Base-by-base conservation (phyloP, 371 early-diverging fungal species). In the Mucor sp. region DNA sequence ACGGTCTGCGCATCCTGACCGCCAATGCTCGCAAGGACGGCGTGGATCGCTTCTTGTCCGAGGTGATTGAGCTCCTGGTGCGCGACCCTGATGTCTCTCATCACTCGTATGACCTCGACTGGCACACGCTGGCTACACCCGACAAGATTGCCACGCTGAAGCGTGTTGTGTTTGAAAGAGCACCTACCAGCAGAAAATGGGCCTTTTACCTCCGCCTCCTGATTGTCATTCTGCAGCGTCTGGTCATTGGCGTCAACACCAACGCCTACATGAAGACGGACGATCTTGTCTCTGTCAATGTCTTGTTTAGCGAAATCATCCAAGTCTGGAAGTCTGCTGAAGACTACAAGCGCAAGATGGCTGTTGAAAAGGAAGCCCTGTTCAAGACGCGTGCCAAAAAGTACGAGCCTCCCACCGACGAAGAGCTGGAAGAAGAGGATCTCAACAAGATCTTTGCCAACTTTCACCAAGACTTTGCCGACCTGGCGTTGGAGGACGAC, bases 391-490 rank as follows among this genome's bases (percentile, higher is more conserved):
- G 91, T 44, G 85, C 86, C 43, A 85, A 83, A 66, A 86, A 82
- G 44, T 85, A 91, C 50, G 84, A 88, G 25, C 81, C 89, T 57
- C 68, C 80, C 25, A 87, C 88, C 17, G 92, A 91, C 28, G 94
- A 93, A 63, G 91, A 91, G 41, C 77, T 86, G 1, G 91, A 92
- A 28, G 93, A 91, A 65, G 78, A 75, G 48, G 89, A 93, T 58
- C 77, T 93, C 62, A 80, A 78, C 56, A 88, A 89, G 63, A 80
- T 89, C 47, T 95, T 96, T 85, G 94, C 94, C 3, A 91, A 92
- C 66, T 92, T 87, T 68, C 81, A 85, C 25, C 85, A 88, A 43
- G 87, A 85, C 43, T 88, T 87, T 63, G 82, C 68, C 15, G 84
- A 82, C 61, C 60, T 83, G 23, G 44, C 37, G 25, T 21, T 63